These are phyloP conservation scores for Aspergillus thermomutatus DNA, from an alignment of 2,329 filamentous ascomycete genomes.

Conservation along the genomic window DNA sequence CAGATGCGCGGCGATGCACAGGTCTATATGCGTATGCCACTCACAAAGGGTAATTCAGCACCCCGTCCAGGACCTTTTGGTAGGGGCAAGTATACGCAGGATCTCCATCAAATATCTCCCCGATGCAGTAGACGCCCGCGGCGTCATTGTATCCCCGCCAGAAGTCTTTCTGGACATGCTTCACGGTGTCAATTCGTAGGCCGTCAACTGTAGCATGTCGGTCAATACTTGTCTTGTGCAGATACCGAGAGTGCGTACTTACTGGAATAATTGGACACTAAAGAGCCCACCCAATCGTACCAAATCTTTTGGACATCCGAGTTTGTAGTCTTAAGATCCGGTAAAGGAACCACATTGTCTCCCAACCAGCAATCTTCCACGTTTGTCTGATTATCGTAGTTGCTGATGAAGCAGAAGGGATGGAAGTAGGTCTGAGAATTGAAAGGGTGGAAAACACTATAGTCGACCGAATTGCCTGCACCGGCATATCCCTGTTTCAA, in stretches of 20 bases:
- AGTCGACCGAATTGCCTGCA: slow-evolving; percentile 49
- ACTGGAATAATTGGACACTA: slow-evolving; percentile 61
- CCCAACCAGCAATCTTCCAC: slow-evolving; percentile 53
- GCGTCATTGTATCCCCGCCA: slow-evolving; percentile 41
- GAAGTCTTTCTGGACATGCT: slow-evolving; percentile 48
- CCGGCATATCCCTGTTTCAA: slow-evolving; percentile 46
- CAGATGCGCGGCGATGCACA: not conserved
- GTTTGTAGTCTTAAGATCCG: slow-evolving; percentile 59
- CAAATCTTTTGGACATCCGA: slow-evolving; percentile 49
- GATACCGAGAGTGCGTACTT: slow-evolving; percentile 29
- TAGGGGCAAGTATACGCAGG: slow-evolving; percentile 41
- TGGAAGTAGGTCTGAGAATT: slow-evolving; percentile 60
- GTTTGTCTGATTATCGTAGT: slow-evolving; percentile 52
- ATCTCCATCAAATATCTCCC: slow-evolving; percentile 46
- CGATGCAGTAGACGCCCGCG: slow-evolving; percentile 47
- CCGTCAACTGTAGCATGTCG: slow-evolving; percentile 42
- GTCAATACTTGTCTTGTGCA: not conserved
- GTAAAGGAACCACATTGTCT: slow-evolving; percentile 54
- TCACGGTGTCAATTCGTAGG: slow-evolving; percentile 51
- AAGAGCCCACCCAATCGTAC: slow-evolving; percentile 56
- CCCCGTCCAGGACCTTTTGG: slow-evolving; percentile 44
- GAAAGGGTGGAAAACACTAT: slow-evolving; percentile 52
- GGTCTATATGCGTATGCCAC: not conserved
- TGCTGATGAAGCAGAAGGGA: slow-evolving; percentile 50
- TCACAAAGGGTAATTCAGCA: slow-evolving; percentile 48